Evolutionary conservation across 371 early-diverging fungal genomes (phyloP).

Genomic region (Coemansia sp.): DNA sequence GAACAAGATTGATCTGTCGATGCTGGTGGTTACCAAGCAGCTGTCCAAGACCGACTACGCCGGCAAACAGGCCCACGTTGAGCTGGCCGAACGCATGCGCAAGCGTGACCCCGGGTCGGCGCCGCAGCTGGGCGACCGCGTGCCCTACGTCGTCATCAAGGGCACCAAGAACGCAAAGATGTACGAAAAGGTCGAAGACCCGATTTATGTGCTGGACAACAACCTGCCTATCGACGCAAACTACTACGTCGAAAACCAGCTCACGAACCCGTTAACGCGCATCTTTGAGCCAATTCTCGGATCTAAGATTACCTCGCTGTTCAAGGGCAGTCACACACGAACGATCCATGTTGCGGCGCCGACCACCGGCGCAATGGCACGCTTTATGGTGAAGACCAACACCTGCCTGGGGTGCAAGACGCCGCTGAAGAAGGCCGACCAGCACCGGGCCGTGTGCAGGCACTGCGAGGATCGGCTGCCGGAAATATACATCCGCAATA

Average conservation of each 20-base stretch:
- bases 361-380: conserved; percentile 88
- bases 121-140: conserved; percentile 97
- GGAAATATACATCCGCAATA: conserved; percentile 76
- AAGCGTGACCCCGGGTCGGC: conserved; percentile 97
- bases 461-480: conserved; percentile 75
- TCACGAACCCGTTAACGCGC: conserved; percentile 94
- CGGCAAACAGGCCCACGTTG: conserved; percentile 97
- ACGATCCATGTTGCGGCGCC: conserved; percentile 85
- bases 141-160: conserved; percentile 98
- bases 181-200: conserved; percentile 99
- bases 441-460: conserved; percentile 73
- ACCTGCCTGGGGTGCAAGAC: conserved; percentile 96
- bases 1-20: conserved; percentile 97
- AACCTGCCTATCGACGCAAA: conserved; percentile 98
- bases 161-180: conserved; percentile 88
- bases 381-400: conserved; percentile 87
- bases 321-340: conserved; percentile 91
- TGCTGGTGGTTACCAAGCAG: conserved; percentile 98
- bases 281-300: conserved; percentile 99
- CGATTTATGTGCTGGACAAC: conserved; percentile 97
- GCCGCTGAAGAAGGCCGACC: conserved; percentile 76
- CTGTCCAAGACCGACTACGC: conserved; percentile 96
- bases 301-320: conserved; percentile 77
- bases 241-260: conserved; percentile 99
- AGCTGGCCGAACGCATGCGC: conserved; percentile 95